Evolutionary conservation across 352 stramenopile genomes (phyloP).

Genomic region (Phytophthora pluvialis): DNA sequence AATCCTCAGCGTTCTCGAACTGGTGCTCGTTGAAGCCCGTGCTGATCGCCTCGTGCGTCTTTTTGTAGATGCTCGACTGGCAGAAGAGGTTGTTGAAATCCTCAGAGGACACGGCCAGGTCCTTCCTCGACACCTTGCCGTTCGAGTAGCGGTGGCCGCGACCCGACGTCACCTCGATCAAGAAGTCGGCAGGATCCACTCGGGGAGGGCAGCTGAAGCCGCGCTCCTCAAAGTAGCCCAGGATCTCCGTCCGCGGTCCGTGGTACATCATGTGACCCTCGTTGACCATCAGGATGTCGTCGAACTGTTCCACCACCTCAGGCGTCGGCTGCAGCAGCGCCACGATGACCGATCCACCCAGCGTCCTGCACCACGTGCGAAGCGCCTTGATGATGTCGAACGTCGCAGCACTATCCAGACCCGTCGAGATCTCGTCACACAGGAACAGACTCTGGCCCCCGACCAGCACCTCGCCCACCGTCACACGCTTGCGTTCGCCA

Average conservation of each 20-base stretch:
- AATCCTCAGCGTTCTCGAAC: conserved; percentile 58
- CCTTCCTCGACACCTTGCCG: conserved; percentile 35
- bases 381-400: conserved; percentile 69
- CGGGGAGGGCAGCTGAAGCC: conserved; percentile 75
- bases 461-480: conserved; percentile 75
- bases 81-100: conserved; percentile 70
- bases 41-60: conserved; percentile 51
- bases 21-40: conserved; percentile 60
- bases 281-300: conserved; percentile 95
- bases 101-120: conserved; percentile 39
- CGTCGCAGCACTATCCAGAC: conserved; percentile 60
- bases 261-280: conserved; percentile 95
- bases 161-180: conserved; percentile 73
- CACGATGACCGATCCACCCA: conserved; percentile 44
- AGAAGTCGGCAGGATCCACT: conserved; percentile 71
- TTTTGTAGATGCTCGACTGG: conserved; percentile 62
- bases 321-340: conserved; percentile 64
- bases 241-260: conserved; percentile 73
- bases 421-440: conserved; percentile 79
- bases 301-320: conserved; percentile 95
- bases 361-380: conserved; percentile 46
- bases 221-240: conserved; percentile 86
- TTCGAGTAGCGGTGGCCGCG: conserved; percentile 58
- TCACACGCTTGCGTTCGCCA: conserved; percentile 86
- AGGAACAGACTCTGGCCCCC: conserved; percentile 69